Evolutionary conservation across 352 stramenopile genomes (phyloP), one percentile per base, ranked within the genome.

Genomic region (Peronospora destructor): DNA sequence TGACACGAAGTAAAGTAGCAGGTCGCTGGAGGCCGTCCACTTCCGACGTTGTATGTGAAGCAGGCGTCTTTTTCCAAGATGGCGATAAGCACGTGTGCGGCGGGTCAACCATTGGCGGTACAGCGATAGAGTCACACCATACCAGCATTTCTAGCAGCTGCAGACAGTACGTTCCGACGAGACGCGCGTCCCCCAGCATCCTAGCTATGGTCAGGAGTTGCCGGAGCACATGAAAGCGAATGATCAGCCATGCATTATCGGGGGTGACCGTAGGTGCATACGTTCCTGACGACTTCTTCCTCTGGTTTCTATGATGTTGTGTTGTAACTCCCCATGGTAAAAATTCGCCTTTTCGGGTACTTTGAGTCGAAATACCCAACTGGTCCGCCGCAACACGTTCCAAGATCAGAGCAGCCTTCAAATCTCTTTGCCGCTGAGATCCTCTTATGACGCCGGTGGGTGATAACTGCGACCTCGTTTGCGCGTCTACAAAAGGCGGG

Each of bases 191-290:
- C 3, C 57, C 59, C 2, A 86, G 53, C 59, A 79, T 68, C 33
- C 79, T 83, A 4, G 80, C 57, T 35, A 87, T 64, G 1, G 64
- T 71, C 35, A 91, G 43, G 6, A 91, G 71, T 54, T 93, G 83
- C 5, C 83, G 73, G 26, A 93, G 60, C 0, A 90, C 74, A 41
- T 91, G 76, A 34, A 93, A 85, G 11, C 78, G 73, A 28, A 91
- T 61, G 29, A 73, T 57, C 25, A 90, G 63, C 83, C 83, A 93
- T 30, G 67, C 67, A 45, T 80, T 64, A 21, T 77, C 63, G 21
- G 42, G 54, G 16, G 21, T 14, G 33, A 19, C 44, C 12, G 37
- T 29, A 25, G 17, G 9, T 43, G 37, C 11, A 45, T 44, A 21
- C 40, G 39, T 28, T 51, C 42, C 28, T 35, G 42, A 44, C 3